Evolutionary conservation across 2,329 filamentous ascomycete genomes (phyloP), one percentile per base, ranked within the genome.

Genomic region (Fusarium hostae): DNA sequence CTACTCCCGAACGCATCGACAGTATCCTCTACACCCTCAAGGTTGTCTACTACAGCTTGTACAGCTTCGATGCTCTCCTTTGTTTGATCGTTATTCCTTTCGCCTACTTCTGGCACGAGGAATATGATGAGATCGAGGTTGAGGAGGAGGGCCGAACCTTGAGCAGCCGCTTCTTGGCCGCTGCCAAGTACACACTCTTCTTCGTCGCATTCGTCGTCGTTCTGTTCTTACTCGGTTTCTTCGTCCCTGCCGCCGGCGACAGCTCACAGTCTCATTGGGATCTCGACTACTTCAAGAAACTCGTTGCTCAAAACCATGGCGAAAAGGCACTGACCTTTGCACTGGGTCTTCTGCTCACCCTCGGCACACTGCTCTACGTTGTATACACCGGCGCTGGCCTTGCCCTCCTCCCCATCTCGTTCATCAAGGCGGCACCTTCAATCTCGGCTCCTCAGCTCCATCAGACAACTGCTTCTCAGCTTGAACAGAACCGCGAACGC

Each of bases 91-190:
- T 97, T 47, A 92, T 98, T 24, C 96, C 96, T 0, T 99, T 99
- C 79, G 92, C 95, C 51, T 99, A 99, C 84, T 99, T 99, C 81
- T 98, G 92, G 90, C 96, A 97, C 78, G 96, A 99, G 81, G 96
- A 98, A 81, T 97, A 97, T 73, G 95, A 98, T 77, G 94, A 98
- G 82, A 91, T 95, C 24, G 94, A 94, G 68, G 88, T 91, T 37
- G 93, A 97, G 76, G 93, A 97, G 45, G 93, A 97, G 35, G 90
- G 89, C 34, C 91, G 95, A 79, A 92, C 92, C 4, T 81, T 92
- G 64, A 87, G 86, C 10, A 88, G 90, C 77, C 89, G 94, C 59
- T 87, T 98, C 66, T 91, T 91, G 88, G 91, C 91, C n/a, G 94
- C 96, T 7, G 85, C 93, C 79, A 97, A 97, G 82, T 98, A 98